phyloP scores from a whole-genome alignment of 495 filamentous ascomycete genomes.

The Polyplosphaeria fusca region DNA sequence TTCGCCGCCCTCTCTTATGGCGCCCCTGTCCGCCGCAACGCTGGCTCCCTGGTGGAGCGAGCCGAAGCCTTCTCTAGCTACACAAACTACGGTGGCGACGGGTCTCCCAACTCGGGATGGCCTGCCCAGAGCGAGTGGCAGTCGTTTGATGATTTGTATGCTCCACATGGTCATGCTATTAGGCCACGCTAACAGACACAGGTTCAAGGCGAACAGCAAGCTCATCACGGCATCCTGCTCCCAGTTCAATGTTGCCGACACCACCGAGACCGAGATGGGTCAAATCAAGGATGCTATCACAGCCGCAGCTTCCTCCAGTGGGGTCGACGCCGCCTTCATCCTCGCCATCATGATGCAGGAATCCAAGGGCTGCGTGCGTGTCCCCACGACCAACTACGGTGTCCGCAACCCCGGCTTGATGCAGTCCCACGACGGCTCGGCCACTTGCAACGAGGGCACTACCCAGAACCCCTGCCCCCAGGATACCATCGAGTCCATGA shows the following conservation, averaged over 20 bases:
- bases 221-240: constrained; percentile 47
- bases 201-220: constrained; percentile 38
- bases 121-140: constrained; percentile 28
- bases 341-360: constrained; percentile 57
- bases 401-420: constrained; percentile 46
- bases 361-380: constrained; percentile 54
- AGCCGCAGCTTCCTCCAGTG: constrained; percentile 40
- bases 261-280: constrained; percentile 75
- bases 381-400: constrained; percentile 41
- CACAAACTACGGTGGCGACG: constrained; percentile 30
- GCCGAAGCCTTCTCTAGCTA: constrained; percentile 3
- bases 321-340: constrained; percentile 46
- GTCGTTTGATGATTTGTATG: constrained; percentile 33
- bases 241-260: constrained; percentile 42
- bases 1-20: constrained; percentile 19
- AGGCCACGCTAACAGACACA: background rate
- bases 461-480: constrained; percentile 48
- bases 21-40: constrained; percentile 20
- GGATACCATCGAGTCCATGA: constrained; percentile 49
- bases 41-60: constrained; percentile 25
- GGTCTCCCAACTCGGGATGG: constrained; percentile 29
- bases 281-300: constrained; percentile 78
- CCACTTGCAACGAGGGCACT: constrained; percentile 45
- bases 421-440: constrained; percentile 49
- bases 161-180: background rate